A percentile compares a stretch with the other conserved stretches of the same genome.
Conservation (phyloP, 139 green algal genomes). For the Chlorella sorokiniana region DNA sequence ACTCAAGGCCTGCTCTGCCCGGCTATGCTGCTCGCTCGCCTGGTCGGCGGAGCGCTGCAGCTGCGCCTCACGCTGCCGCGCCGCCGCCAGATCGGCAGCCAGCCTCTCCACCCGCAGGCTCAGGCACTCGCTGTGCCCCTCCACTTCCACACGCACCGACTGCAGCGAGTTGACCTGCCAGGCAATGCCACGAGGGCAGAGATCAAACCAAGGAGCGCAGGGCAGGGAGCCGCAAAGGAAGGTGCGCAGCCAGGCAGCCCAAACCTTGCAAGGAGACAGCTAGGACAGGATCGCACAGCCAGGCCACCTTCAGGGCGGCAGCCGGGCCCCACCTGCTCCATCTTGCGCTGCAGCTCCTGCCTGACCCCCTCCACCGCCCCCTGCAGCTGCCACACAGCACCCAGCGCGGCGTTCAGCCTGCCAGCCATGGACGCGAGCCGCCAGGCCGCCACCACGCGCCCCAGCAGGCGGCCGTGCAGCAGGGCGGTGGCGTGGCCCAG, state of each 20-base stretch:
- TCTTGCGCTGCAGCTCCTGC: slow-evolving; percentile 14
- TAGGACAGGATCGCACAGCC: not conserved
- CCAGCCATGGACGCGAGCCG: slow-evolving; percentile 3
- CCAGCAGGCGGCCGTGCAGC: slow-evolving; percentile 12
- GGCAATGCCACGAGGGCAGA: not conserved
- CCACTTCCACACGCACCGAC: not conserved
- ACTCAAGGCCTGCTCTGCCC: not conserved
- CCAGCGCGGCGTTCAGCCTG: slow-evolving; percentile 16
- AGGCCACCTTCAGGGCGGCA: not conserved
- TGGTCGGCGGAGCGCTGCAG: not conserved
- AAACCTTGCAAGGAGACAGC: not conserved
- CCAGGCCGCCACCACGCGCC: not conserved
- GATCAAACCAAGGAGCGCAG: no score
- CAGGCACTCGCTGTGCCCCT: not conserved
- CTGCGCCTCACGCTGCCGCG: slow-evolving; percentile 10
- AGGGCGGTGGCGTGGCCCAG: not conserved
- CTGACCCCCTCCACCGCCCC: not conserved
- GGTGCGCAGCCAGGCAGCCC: not conserved
- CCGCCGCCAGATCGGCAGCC: slow-evolving; percentile 21
- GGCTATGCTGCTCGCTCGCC: not conserved
- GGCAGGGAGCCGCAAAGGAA: no score
- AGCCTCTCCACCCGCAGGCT: slow-evolving; percentile 7
- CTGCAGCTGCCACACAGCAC: slow-evolving; percentile 20
- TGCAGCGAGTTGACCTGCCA: slow-evolving; percentile 8
- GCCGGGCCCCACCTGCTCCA: not conserved